Percentiles rank a stretch among this genome's conserved stretches.
phyloP scores from a whole-genome alignment of 805 yeast species.

The Hanseniaspora guilliermondii region DNA sequence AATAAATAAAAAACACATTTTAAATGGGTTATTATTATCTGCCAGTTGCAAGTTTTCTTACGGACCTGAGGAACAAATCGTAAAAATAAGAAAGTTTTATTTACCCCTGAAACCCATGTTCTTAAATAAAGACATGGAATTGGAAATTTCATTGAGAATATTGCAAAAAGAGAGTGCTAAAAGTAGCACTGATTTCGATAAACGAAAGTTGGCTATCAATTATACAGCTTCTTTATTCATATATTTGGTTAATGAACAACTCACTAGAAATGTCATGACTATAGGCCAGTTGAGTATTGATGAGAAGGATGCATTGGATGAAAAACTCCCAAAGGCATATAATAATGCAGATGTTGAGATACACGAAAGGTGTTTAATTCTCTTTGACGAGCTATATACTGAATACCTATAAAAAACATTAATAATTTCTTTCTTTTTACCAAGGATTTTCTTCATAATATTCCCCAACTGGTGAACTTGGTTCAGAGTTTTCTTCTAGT shows the following conservation, averaged over 20 bases:
- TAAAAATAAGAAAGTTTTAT: neutral
- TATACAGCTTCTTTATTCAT: slow-evolving; percentile 10
- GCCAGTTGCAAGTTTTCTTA: neutral
- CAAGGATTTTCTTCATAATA: slow-evolving; percentile 60
- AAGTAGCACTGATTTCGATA: neutral
- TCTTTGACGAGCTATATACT: neutral
- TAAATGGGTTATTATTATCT: slow-evolving; percentile 3
- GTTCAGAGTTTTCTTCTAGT: slow-evolving; percentile 16
- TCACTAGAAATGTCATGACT: neutral
- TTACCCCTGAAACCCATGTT: neutral
- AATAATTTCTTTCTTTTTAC: slow-evolving; percentile 23
- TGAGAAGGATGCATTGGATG: neutral
- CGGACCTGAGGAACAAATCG: neutral
- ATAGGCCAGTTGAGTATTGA: neutral
- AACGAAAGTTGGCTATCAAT: neutral
- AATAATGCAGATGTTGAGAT: slow-evolving; percentile 1
- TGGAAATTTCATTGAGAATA: neutral
- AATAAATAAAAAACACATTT: slow-evolving; percentile 4
- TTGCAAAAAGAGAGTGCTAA: neutral
- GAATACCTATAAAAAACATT: neutral
- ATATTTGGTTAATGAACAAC: slow-evolving; percentile 10
- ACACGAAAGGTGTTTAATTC: slow-evolving; percentile 11
- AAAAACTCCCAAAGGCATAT: neutral
- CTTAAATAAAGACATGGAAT: neutral
- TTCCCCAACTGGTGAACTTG: slow-evolving; percentile 35